Percentiles rank a stretch among this genome's conserved stretches.
phyloP scores from a whole-genome alignment of 257 asterid genomes.

The Fraxinus americana region DNA sequence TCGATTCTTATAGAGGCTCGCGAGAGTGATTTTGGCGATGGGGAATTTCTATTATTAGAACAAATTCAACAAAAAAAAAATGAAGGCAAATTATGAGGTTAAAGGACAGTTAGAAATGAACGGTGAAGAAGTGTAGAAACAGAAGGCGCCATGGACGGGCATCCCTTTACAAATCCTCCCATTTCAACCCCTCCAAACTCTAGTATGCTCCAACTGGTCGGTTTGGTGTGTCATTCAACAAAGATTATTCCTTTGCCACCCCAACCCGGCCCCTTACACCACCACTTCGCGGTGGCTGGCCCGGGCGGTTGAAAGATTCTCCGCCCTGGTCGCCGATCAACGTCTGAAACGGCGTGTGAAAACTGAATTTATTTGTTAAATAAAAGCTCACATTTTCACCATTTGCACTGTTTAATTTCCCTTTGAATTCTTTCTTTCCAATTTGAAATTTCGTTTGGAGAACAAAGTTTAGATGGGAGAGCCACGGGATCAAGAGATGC shows the following conservation, averaged over 20 bases:
- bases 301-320: constrained; percentile 56
- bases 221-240: not conserved
- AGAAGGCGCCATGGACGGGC: constrained; percentile 29
- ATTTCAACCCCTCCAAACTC: constrained; percentile 21
- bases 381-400: not conserved
- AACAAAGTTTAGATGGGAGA: constrained; percentile 28
- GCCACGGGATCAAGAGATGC: constrained; percentile 19
- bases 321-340: constrained; percentile 52
- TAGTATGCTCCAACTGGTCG: constrained; percentile 23
- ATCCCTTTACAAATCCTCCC: constrained; percentile 27
- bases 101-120: constrained; percentile 36
- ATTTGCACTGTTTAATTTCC: constrained; percentile 1
- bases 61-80: not conserved
- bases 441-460: not conserved
- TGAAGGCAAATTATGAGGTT: not conserved
- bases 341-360: not conserved
- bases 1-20: no score
- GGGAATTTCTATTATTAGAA: not conserved
- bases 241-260: not conserved
- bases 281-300: constrained; percentile 43
- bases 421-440: not conserved
- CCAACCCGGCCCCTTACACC: not conserved
- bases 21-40: no score
- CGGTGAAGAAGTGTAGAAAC: constrained; percentile 25
- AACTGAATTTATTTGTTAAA: not conserved